A percentile compares a stretch with the other conserved stretches of the same genome.
Conservation (phyloP, 805 yeast genomes). For the Vanderwaltozyma verrucispora region DNA sequence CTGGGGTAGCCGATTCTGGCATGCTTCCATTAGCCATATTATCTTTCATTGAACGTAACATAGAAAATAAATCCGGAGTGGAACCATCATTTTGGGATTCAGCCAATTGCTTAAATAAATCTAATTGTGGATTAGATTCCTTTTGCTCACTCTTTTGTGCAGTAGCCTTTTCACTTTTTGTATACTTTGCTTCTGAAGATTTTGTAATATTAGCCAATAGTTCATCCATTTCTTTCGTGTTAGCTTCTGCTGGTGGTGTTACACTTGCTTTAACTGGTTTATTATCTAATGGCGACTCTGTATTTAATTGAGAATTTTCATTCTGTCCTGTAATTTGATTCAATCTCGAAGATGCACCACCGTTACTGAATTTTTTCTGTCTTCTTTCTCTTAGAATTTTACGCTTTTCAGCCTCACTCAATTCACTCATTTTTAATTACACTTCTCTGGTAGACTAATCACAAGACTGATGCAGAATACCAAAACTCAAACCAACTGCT, state of each 20-base stretch:
- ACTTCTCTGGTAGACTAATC: too few relatives aligned
- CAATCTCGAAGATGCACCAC: conserved; percentile 44
- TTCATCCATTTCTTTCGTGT: conserved; percentile 4
- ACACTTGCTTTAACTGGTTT: neutral
- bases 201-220: conserved; percentile 1
- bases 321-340: conserved; percentile 37
- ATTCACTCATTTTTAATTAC: conserved; percentile 28
- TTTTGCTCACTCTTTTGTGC: neutral
- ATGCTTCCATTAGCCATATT: conserved; percentile 4
- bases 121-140: conserved; percentile 5
- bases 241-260: neutral
- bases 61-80: conserved; percentile 19
- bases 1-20: conserved; percentile 1
- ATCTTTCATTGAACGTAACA: conserved; percentile 14
- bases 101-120: conserved; percentile 21
- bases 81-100: conserved; percentile 12
- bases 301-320: conserved; percentile 26
- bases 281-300: conserved; percentile 27
- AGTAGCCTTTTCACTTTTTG: neutral
- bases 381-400: conserved; percentile 51
- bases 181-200: neutral
- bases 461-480: too few relatives aligned
- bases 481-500: too few relatives aligned
- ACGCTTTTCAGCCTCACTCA: conserved; percentile 49
- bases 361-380: conserved; percentile 49